These are phyloP conservation scores for Sonneratia caseolaris DNA, from an alignment of 345 rosid genomes.

Conservation along the genomic window DNA sequence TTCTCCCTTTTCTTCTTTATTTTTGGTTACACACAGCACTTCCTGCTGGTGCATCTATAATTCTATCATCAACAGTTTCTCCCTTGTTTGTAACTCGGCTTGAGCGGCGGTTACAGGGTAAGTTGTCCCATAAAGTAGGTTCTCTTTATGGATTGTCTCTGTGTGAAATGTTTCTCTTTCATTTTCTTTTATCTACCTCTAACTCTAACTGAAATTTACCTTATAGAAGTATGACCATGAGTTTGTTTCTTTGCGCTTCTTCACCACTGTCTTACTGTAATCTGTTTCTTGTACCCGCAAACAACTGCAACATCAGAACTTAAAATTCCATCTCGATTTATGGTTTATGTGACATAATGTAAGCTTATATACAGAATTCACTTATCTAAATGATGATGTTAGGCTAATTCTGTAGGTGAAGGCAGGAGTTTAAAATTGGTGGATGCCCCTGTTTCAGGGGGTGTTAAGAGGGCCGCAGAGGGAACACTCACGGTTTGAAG, in stretches of 20 bases:
- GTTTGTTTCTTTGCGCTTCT: neutral
- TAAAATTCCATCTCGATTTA: too few relatives aligned
- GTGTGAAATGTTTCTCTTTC: neutral
- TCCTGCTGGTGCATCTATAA: slow-evolving; percentile 60
- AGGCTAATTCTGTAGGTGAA: slow-evolving; percentile 35
- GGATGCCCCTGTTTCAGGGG: slow-evolving; percentile 99
- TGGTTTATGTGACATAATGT: neutral
- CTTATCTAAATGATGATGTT: neutral
- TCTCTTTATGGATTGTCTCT: neutral
- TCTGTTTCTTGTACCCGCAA: too few relatives aligned
- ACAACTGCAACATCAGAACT: too few relatives aligned
- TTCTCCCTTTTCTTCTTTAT: slow-evolving; percentile 6
- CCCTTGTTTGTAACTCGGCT: slow-evolving; percentile 69
- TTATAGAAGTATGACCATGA: neutral
- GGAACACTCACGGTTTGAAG: slow-evolving; percentile 81
- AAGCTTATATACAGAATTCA: neutral
- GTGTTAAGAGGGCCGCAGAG: slow-evolving; percentile 76
- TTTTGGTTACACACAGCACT: slow-evolving; percentile 38
- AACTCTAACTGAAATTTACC: neutral
- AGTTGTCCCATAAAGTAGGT: slow-evolving; percentile 8
- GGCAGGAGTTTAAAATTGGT: slow-evolving; percentile 78
- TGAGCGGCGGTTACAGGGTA: slow-evolving; percentile 58
- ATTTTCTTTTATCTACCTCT: too few relatives aligned
- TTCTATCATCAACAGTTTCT: slow-evolving; percentile 91
- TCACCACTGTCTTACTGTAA: too few relatives aligned